Evolutionary conservation across 768 basidiomycete species (phyloP), one percentile per base, ranked within the genome.

Genomic region (Phylloporus sp.): DNA sequence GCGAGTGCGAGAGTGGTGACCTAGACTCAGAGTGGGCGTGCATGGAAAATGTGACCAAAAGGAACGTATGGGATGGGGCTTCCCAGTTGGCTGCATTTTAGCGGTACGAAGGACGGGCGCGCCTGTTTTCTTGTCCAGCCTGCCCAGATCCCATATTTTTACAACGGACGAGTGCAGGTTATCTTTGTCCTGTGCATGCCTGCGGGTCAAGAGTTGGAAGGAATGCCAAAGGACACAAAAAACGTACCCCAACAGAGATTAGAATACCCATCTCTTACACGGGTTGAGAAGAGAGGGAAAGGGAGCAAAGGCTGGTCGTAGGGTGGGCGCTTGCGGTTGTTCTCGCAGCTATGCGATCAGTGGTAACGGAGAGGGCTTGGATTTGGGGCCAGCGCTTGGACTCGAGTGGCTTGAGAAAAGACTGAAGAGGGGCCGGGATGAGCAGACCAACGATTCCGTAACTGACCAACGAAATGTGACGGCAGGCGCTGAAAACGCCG

Each of bases 101-200:
- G 79, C 75, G 8, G 82, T 90, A 35, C 90, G 81, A 17, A 91
- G 71, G 22, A 70, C 65, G 6, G 87, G 90, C 3, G 71, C 65
- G 31, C 73, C 75, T 9, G 75, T 77, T 61, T 78, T 81, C 70
- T 79, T 83, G 65, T 89, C 84, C 24, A 67, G 73, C 49, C 77
- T 81, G 34, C 79, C 75, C 23, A 97, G 66, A 65, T 94, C 88
- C 94, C 94, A 97, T 38, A 96, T 80, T 64, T 93, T 94, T 38
- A 92, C 68, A 15, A 90, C 60, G 0, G 87, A 85, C 23, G 81
- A 76, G 11, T 80, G 73, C 11, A 81, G 70, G 5, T 73, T 57
- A 43, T 82, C 80, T 62, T 94, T 90, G 69, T 93, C 90, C 90
- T 91, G 59, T 31, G 20, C 20, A 33, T 7, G 39, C 5, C 21